phyloP scores from a whole-genome alignment of 192 early-diverging fungal species.

The Podila verticillata region DNA sequence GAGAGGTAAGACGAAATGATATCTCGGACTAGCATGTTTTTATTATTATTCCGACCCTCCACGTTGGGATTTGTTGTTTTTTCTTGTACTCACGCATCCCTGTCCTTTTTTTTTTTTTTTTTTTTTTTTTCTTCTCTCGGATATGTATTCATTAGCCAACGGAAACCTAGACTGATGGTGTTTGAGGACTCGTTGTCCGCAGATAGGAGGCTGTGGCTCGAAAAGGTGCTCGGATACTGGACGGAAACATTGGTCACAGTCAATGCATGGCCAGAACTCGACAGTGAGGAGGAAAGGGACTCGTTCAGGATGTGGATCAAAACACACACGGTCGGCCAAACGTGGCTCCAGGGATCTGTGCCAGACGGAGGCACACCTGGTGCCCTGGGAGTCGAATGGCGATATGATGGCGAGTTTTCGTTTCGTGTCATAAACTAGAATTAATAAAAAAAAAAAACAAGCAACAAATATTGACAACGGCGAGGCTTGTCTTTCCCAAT shows the following conservation, averaged over 20 bases:
- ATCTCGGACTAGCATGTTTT: background rate
- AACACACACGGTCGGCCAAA: slow-evolving; percentile 10
- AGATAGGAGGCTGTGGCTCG: slow-evolving; percentile 10
- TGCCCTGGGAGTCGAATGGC: too few relatives aligned
- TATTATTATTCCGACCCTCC: background rate
- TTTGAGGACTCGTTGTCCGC: slow-evolving; percentile 7
- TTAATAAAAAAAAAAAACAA: too few relatives aligned
- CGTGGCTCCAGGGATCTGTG: background rate
- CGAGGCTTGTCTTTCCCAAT: too few relatives aligned
- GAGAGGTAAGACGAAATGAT: slow-evolving; percentile 6
- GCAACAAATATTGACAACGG: too few relatives aligned
- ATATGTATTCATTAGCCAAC: slow-evolving; percentile 11
- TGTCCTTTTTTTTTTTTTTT: background rate
- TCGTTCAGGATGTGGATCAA: slow-evolving; percentile 15
- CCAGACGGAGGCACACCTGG: too few relatives aligned
- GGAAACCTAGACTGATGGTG: slow-evolving; percentile 15
- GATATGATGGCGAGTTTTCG: too few relatives aligned
- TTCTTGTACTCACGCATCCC: background rate
- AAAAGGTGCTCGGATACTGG: slow-evolving; percentile 31
- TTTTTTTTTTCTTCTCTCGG: background rate
- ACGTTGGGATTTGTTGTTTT: too few relatives aligned
- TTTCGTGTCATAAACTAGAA: too few relatives aligned
- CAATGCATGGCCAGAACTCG: background rate
- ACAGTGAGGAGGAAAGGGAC: slow-evolving; percentile 1
- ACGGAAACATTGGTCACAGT: slow-evolving; percentile 1